Conservation (phyloP, 1,284 basidiomycete genomes). For the Ustilago bromivora region DNA sequence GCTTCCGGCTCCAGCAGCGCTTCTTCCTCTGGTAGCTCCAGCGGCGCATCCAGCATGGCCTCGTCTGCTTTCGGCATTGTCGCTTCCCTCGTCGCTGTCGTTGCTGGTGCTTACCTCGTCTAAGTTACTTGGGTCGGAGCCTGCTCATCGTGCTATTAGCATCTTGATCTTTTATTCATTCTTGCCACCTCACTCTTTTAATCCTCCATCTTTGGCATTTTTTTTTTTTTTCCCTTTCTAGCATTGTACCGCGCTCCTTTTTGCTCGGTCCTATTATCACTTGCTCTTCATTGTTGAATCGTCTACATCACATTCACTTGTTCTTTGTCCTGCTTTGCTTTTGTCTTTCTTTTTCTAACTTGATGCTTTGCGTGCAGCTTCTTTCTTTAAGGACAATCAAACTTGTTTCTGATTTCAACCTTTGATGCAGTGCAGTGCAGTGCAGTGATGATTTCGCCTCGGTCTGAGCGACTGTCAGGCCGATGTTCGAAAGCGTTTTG, state of each 20-base stretch:
- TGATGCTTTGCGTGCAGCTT: not conserved
- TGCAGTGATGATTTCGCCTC: too few relatives aligned
- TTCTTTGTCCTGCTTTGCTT: not conserved
- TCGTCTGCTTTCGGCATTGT: slow-evolving; percentile 39
- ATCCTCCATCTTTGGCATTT: not conserved
- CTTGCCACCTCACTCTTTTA: slow-evolving; percentile 1
- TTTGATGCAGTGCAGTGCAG: not conserved
- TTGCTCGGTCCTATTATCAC: slow-evolving; percentile 4
- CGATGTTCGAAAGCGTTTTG: too few relatives aligned
- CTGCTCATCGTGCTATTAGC: not conserved
- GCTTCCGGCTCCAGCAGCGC: slow-evolving; percentile 12
- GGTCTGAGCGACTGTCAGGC: too few relatives aligned
- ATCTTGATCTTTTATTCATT: slow-evolving; percentile 1
- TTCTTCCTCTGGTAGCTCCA: slow-evolving; percentile 14
- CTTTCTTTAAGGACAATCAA: slow-evolving; percentile 8
- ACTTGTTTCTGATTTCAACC: not conserved
- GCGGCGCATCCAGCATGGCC: slow-evolving; percentile 26
- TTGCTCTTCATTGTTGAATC: not conserved
- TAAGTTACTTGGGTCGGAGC: slow-evolving; percentile 16
- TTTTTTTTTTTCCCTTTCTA: slow-evolving; percentile 11
- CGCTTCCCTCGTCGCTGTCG: slow-evolving; percentile 36
- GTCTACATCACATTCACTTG: slow-evolving; percentile 10
- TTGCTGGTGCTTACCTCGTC: slow-evolving; percentile 54
- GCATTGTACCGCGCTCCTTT: slow-evolving; percentile 11
- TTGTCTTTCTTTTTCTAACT: not conserved